These are phyloP conservation scores for Aspergillus felis DNA, from an alignment of 2,329 filamentous ascomycete genomes.

Conservation along the genomic window DNA sequence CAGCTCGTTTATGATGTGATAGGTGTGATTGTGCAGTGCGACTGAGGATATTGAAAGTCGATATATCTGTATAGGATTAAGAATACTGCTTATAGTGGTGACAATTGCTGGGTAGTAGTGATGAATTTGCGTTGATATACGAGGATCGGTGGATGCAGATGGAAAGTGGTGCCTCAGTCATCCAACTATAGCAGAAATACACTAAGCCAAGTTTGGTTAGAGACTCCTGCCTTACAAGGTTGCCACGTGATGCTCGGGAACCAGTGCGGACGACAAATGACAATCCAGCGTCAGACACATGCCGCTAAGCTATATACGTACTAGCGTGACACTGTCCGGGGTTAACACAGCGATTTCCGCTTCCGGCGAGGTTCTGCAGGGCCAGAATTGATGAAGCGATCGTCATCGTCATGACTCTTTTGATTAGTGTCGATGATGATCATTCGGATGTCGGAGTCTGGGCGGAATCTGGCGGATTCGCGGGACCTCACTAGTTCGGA, in stretches of 20 bases:
- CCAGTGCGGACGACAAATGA: slow-evolving; percentile 1
- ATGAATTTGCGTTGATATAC: neutral
- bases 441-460: neutral
- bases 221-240: neutral
- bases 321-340: neutral
- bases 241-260: slow-evolving; percentile 13
- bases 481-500: neutral
- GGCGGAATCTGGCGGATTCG: too few relatives aligned
- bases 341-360: neutral
- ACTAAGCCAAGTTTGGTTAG: neutral
- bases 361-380: slow-evolving; percentile 1
- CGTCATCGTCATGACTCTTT: neutral
- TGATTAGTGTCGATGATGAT: neutral
- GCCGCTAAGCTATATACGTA: neutral
- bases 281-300: neutral
- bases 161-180: neutral
- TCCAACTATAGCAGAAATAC: neutral
- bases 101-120: neutral
- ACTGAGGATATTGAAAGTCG: too few relatives aligned
- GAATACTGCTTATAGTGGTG: neutral
- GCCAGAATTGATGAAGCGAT: neutral
- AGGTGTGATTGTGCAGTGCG: neutral
- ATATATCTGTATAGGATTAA: neutral
- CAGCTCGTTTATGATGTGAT: neutral
- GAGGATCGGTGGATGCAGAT: neutral